These are phyloP conservation scores for Hericium alpestre DNA, from an alignment of 768 basidiomycete genomes.

Conservation along the genomic window DNA sequence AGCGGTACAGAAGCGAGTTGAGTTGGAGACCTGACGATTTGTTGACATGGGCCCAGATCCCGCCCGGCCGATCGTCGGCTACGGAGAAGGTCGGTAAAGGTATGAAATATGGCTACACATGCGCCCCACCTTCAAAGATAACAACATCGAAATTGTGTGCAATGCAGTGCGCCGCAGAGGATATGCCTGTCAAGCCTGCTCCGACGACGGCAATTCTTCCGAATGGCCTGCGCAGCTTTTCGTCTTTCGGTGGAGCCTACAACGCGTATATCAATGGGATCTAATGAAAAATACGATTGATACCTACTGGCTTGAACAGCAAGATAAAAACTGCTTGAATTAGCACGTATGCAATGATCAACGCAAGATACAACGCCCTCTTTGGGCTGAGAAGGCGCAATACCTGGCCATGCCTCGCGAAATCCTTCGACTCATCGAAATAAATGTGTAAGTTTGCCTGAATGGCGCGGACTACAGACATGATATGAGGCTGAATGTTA, in stretches of 20 bases:
- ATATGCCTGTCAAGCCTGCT: conserved; percentile 41
- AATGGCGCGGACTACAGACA: too few relatives aligned
- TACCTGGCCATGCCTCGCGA: too few relatives aligned
- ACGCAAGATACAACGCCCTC: neutral
- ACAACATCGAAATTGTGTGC: conserved; percentile 44
- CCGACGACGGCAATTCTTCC: conserved; percentile 30
- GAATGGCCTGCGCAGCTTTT: conserved; percentile 21
- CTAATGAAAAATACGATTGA: neutral
- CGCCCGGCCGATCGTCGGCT: conserved; percentile 28
- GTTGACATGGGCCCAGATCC: conserved; percentile 44
- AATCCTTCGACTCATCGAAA: too few relatives aligned
- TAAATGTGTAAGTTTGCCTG: too few relatives aligned
- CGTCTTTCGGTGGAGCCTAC: conserved; percentile 12
- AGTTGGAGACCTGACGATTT: conserved; percentile 40
- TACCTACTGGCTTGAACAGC: conserved; percentile 30
- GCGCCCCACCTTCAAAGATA: conserved; percentile 30
- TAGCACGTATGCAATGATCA: conserved; percentile 23
- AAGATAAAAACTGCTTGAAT: conserved; percentile 27
- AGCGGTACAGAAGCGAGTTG: conserved; percentile 41
- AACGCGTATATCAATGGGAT: neutral
- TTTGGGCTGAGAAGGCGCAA: too few relatives aligned
- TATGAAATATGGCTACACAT: neutral
- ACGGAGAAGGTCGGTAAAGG: neutral
- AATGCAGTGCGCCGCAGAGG: conserved; percentile 41
- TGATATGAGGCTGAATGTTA: too few relatives aligned